Base-by-base conservation (phyloP, 495 filamentous ascomycete genomes). In the Clavariopsis aquatica region DNA sequence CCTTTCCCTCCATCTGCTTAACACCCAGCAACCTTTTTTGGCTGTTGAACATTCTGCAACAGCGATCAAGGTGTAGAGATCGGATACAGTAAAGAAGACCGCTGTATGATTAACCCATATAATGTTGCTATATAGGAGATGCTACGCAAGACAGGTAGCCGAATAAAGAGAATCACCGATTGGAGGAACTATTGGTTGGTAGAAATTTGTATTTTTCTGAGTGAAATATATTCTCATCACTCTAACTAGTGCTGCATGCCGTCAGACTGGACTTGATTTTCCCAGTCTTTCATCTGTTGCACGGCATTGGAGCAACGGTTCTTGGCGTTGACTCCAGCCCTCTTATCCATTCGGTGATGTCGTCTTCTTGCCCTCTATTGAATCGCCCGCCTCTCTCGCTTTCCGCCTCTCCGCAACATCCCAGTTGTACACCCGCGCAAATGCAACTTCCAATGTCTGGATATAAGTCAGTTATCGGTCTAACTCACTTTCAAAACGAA, bases 361-460 rank as follows among this genome's bases (percentile, higher is more conserved):
- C 6, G 38, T 41, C 45, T 69, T 69, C 36, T 57, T 57, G 36
- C 45, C 58, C 23, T 51, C 62, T 69, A 65, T 65, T 62, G 62
- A 69, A 22, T 64, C 68, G 24, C 60, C 60, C 20, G 58, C 53
- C 55, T 70, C 68, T 20, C 68, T 93, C 60, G 96, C 93, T 82
- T 95, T 96, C 62, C 94, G 80, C 76, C 93, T 90, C 81, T 95
- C 87, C 34, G 90, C 90, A 7, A 98, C 90, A 72, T 98, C 94
- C 91, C 93, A 97, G 75, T 98, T 98, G 75, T 98, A 98, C n/a
- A 98, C 90, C 59, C 95, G 82, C 22, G 94, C 94, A 19, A 92
- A 92, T 13, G 94, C 94, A 41, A 98, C 94, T 76, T 98, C 94
- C 77, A 98, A 84, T 0, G 94, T 98, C 91, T 96, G 68, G 19